A percentile compares a stretch with the other conserved stretches of the same genome.
Conservation (phyloP, 768 basidiomycete species). For the Boletus vinaceobasis region DNA sequence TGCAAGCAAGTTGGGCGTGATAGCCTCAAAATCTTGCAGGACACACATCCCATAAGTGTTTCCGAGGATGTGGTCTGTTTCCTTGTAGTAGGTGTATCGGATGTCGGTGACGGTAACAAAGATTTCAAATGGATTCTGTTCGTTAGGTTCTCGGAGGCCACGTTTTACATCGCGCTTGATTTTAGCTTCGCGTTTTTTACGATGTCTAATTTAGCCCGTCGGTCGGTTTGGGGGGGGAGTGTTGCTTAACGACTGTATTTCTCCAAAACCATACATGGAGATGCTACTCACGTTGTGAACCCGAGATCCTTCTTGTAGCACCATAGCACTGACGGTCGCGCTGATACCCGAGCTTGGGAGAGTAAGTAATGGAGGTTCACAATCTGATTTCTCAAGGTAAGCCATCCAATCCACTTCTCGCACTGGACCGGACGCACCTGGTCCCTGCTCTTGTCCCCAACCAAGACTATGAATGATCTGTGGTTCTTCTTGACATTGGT, state of each 20-base stretch:
- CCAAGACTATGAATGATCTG: slow-evolving; percentile 92
- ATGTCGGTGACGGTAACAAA: slow-evolving; percentile 99
- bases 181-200: slow-evolving; percentile 95
- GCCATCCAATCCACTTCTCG: neutral
- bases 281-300: slow-evolving; percentile 73
- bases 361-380: slow-evolving; percentile 96
- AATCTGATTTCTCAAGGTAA: slow-evolving; percentile 43
- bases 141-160: slow-evolving; percentile 89
- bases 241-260: neutral
- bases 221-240: neutral
- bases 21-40: slow-evolving; percentile 96
- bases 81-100: slow-evolving; percentile 98
- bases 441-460: slow-evolving; percentile 90
- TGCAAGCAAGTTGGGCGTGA: slow-evolving; percentile 95
- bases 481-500: slow-evolving; percentile 94
- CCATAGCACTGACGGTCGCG: slow-evolving; percentile 91
- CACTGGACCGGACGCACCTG: slow-evolving; percentile 54
- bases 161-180: slow-evolving; percentile 96
- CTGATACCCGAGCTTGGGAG: slow-evolving; percentile 86
- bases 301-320: slow-evolving; percentile 99
- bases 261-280: neutral
- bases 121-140: slow-evolving; percentile 96
- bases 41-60: slow-evolving; percentile 98
- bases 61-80: slow-evolving; percentile 93
- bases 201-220: slow-evolving; percentile 53